phyloP scores from a whole-genome alignment of 2,329 filamentous ascomycete genomes.

The Ophiostoma montium region DNA sequence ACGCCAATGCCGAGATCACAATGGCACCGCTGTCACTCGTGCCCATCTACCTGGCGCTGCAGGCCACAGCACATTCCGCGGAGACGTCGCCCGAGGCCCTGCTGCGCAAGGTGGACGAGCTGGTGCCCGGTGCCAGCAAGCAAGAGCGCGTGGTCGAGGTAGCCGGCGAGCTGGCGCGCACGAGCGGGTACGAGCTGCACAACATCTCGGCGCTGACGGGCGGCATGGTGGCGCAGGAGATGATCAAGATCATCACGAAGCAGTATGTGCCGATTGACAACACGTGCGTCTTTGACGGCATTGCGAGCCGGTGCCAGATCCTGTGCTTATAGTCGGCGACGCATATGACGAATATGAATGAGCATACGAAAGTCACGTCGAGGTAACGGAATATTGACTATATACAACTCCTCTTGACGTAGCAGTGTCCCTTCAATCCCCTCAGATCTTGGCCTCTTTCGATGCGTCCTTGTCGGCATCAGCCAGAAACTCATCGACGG shows the following conservation, averaged over 20 bases:
- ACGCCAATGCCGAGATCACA: constrained; percentile 34
- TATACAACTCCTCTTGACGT: too few relatives aligned
- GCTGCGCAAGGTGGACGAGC: constrained; percentile 28
- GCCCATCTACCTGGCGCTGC: constrained; percentile 54
- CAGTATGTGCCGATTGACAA: constrained; percentile 61
- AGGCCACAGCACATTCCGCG: constrained; percentile 33
- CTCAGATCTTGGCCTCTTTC: background rate
- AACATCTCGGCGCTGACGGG: constrained; percentile 80
- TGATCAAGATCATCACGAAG: constrained; percentile 74
- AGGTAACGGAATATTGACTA: too few relatives aligned
- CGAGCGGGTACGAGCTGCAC: constrained; percentile 75
- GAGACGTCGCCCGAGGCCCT: constrained; percentile 38
- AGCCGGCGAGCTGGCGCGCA: constrained; percentile 56
- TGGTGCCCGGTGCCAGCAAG: constrained; percentile 29
- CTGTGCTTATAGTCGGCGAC: constrained; percentile 17
- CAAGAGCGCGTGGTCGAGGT: constrained; percentile 38
- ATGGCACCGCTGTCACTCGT: constrained; percentile 44
- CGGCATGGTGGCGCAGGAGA: constrained; percentile 90
- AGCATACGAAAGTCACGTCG: too few relatives aligned
- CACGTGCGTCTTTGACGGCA: constrained; percentile 57
- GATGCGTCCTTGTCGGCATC: background rate
- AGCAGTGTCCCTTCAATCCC: too few relatives aligned
- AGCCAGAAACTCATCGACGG: background rate
- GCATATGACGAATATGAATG: too few relatives aligned
- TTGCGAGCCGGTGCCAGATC: constrained; percentile 46